These are phyloP conservation scores for Pythium sp. DNA, from an alignment of 352 stramenopile species.

Conservation along the genomic window DNA sequence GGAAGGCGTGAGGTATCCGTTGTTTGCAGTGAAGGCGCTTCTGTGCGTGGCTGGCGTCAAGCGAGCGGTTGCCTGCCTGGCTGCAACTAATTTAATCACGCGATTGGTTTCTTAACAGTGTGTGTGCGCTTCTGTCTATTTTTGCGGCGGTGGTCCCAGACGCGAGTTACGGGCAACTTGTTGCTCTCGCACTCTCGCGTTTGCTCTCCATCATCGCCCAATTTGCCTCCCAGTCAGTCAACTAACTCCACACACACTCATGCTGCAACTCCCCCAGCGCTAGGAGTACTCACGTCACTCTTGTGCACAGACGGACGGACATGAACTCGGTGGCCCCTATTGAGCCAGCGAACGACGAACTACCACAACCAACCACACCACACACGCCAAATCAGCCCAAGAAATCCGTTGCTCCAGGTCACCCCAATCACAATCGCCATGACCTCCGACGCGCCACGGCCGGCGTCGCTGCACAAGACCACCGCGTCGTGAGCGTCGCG, in stretches of 20 bases:
- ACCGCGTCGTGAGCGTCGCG: constrained; percentile 10
- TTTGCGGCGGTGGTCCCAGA: background rate
- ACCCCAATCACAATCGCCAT: background rate
- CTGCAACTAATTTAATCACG: background rate
- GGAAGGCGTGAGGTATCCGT: no score
- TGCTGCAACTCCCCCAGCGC: background rate
- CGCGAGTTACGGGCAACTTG: background rate
- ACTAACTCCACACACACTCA: background rate
- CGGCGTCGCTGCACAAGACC: background rate
- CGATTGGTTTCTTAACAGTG: background rate
- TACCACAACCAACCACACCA: no score
- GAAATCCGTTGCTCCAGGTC: background rate
- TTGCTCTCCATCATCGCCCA: background rate
- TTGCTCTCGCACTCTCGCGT: background rate
- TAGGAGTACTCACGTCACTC: background rate
- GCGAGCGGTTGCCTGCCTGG: no score
- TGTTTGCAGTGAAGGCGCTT: no score
- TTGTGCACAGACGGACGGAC: background rate
- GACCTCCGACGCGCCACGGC: background rate
- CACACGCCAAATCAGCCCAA: background rate
- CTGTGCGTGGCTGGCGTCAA: no score
- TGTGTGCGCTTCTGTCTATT: background rate
- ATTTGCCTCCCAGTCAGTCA: background rate
- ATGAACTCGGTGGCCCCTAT: background rate
- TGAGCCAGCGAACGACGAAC: background rate